Evolutionary conservation across 139 green algal genomes (phyloP).

Genomic region (Haematococcus lacustris): DNA sequence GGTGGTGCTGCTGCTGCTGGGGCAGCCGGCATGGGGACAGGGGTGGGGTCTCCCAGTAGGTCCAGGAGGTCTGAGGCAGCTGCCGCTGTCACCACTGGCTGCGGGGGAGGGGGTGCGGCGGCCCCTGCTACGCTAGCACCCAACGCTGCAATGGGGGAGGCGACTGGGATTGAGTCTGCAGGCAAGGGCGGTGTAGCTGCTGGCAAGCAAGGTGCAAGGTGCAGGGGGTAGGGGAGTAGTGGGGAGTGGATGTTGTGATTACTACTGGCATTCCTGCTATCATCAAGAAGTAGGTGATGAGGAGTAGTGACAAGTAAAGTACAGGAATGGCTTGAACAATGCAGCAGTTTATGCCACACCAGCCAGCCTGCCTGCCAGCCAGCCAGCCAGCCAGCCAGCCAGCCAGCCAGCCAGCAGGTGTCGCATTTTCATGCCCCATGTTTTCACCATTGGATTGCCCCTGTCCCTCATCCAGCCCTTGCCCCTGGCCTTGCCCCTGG

Average conservation of each 20-base stretch:
- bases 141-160: neutral
- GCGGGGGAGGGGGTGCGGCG: neutral
- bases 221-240: neutral
- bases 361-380: no score
- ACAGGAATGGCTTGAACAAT: neutral
- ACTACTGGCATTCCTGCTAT: neutral
- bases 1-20: neutral
- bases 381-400: no score
- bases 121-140: neutral
- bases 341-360: neutral
- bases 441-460: neutral
- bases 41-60: conserved; percentile 14
- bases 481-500: neutral
- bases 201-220: neutral
- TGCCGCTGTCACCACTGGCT: neutral
- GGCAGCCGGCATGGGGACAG: neutral
- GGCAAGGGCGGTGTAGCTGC: neutral
- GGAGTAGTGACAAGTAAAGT: no score
- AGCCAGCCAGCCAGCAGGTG: no score
- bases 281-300: no score
- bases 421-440: neutral
- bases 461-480: neutral
- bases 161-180: neutral
- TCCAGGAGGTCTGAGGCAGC: conserved; percentile 17
- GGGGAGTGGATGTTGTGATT: neutral